Evolutionary conservation across 2,329 filamentous ascomycete species (phyloP).

Genomic region (Lecanoromycetidae sp.): DNA sequence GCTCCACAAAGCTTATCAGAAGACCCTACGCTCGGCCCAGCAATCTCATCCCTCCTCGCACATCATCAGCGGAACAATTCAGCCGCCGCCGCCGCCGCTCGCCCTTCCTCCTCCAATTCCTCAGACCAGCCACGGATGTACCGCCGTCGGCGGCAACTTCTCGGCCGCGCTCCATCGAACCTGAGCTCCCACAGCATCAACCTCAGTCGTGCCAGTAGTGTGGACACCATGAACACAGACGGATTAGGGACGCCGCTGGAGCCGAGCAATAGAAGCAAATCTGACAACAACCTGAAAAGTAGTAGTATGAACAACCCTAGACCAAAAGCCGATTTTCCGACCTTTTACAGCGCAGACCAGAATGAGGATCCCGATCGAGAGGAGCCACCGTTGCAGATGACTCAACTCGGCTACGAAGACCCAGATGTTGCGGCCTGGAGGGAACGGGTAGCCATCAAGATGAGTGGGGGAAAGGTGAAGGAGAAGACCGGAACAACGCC

Average conservation of each 20-base stretch:
- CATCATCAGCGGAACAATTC: conserved; percentile 13
- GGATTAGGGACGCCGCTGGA: conserved; percentile 26
- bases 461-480: conserved; percentile 8
- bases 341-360: conserved; percentile 13
- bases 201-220: conserved; percentile 36
- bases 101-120: background rate
- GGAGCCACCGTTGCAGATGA: conserved; percentile 27
- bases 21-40: conserved; percentile 7
- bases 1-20: conserved; percentile 1
- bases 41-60: conserved; percentile 18
- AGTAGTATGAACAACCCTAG: background rate
- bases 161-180: conserved; percentile 20
- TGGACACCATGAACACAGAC: conserved; percentile 36
- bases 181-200: conserved; percentile 16
- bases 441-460: conserved; percentile 42
- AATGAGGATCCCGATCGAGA: conserved; percentile 20
- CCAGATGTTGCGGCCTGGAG: conserved; percentile 43
- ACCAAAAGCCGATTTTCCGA: background rate
- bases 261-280: background rate
- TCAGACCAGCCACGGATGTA: conserved; percentile 1
- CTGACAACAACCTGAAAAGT: background rate
- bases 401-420: conserved; percentile 38
- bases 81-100: conserved; percentile 6
- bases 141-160: conserved; percentile 17
- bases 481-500: conserved; percentile 1